These are phyloP conservation scores for Pseudogymnoascus pannorum DNA, from an alignment of 2,329 filamentous ascomycete species.

Conservation along the genomic window DNA sequence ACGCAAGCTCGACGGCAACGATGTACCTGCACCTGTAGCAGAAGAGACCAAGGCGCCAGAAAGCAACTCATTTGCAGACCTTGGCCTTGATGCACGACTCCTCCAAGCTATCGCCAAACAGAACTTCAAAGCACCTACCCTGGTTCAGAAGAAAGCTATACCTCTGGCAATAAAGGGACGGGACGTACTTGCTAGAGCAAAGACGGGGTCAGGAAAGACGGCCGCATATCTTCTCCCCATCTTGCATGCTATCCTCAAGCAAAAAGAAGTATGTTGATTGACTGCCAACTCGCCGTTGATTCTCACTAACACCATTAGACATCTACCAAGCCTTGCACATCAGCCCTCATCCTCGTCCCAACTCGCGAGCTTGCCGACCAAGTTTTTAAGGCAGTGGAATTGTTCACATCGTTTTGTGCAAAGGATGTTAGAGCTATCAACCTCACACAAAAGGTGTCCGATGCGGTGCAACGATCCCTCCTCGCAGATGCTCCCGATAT, in stretches of 20 bases:
- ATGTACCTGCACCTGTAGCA: slow-evolving; percentile 37
- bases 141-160: slow-evolving; percentile 80
- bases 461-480: slow-evolving; percentile 79
- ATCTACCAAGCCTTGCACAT: slow-evolving; percentile 47
- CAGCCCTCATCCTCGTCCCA: slow-evolving; percentile 84
- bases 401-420: slow-evolving; percentile 73
- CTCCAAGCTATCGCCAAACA: slow-evolving; percentile 80
- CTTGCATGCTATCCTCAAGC: slow-evolving; percentile 74
- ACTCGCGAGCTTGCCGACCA: slow-evolving; percentile 93
- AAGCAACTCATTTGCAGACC: slow-evolving; percentile 56
- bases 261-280: slow-evolving; percentile 52
- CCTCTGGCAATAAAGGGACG: slow-evolving; percentile 80
- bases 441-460: slow-evolving; percentile 82
- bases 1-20: slow-evolving; percentile 52
- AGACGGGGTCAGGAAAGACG: slow-evolving; percentile 95
- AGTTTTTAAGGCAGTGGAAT: slow-evolving; percentile 69
- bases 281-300: background rate
- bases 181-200: slow-evolving; percentile 85
- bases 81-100: slow-evolving; percentile 77
- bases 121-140: slow-evolving; percentile 79
- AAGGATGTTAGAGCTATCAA: slow-evolving; percentile 80
- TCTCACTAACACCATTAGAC: slow-evolving; percentile 32
- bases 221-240: slow-evolving; percentile 90
- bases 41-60: slow-evolving; percentile 26
- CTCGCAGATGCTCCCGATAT: slow-evolving; percentile 82